phyloP scores from a whole-genome alignment of 108 stramenopile genomes.

The Ochromonas danica region DNA sequence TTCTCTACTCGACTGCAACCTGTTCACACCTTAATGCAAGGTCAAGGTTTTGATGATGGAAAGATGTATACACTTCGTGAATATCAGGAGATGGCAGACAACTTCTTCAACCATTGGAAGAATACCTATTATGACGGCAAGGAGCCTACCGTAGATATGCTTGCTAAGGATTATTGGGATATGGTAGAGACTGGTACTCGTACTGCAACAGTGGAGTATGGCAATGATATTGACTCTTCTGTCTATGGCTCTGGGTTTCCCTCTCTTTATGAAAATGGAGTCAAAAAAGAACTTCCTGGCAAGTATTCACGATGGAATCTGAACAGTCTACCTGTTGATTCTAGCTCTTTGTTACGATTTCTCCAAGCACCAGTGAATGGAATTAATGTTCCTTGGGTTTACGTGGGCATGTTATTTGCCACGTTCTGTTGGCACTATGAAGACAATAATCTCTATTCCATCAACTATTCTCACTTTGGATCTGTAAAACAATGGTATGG shows the following conservation, averaged over 20 bases:
- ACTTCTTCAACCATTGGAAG: constrained; percentile 43
- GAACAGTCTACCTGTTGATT: constrained; percentile 88
- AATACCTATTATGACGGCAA: constrained; percentile 53
- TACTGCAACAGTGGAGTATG: constrained; percentile 81
- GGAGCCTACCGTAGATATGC: constrained; percentile 18
- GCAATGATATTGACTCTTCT: constrained; percentile 85
- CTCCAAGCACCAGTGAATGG: constrained; percentile 87
- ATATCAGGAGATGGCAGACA: constrained; percentile 61
- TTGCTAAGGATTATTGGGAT: constrained; percentile 94
- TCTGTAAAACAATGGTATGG: constrained; percentile 98
- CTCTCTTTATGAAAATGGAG: constrained; percentile 12
- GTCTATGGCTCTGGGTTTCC: constrained; percentile 87
- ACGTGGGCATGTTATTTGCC: constrained; percentile 53
- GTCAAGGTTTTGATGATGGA: constrained; percentile 87
- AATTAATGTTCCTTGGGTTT: constrained; percentile 87
- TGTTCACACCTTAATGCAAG: constrained; percentile 53
- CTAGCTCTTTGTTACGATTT: constrained; percentile 77
- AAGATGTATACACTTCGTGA: constrained; percentile 68
- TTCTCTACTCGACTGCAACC: constrained; percentile 78
- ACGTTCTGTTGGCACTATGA: constrained; percentile 98
- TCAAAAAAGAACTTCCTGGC: not conserved
- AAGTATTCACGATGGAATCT: constrained; percentile 84
- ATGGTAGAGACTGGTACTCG: constrained; percentile 75
- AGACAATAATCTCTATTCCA: constrained; percentile 96
- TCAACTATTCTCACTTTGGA: constrained; percentile 95